Conservation (phyloP, 2,329 filamentous ascomycete genomes). For the Phialophora tarda region DNA sequence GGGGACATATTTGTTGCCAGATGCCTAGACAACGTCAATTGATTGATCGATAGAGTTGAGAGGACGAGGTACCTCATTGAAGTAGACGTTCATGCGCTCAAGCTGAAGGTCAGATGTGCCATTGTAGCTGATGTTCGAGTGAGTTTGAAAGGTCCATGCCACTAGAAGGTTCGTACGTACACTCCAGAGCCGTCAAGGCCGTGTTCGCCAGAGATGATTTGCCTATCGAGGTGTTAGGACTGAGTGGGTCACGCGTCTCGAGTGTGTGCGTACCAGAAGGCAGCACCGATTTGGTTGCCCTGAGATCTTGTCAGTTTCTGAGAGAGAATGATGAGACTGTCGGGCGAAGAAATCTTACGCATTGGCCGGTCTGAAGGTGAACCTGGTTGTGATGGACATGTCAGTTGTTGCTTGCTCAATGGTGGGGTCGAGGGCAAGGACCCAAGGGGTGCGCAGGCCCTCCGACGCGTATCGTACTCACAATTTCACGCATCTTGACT, state of each 20-base stretch:
- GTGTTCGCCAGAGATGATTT: constrained; percentile 87
- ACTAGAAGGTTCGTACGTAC: constrained; percentile 61
- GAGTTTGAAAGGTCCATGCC: constrained; percentile 2
- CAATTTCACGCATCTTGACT: constrained; percentile 74
- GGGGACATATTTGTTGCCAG: constrained; percentile 98
- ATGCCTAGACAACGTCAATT: constrained; percentile 65
- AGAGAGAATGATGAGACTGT: constrained; percentile 45
- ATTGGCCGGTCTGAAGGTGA: constrained; percentile 99
- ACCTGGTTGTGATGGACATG: constrained; percentile 70
- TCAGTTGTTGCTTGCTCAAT: constrained; percentile 57
- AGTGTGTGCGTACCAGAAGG: constrained; percentile 78
- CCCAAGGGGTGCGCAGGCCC: constrained; percentile 43
- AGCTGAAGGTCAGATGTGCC: constrained; percentile 98
- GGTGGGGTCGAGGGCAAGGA: constrained; percentile 40
- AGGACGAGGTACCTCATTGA: constrained; percentile 74
- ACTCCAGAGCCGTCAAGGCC: constrained; percentile 97
- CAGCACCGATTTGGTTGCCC: constrained; percentile 99
- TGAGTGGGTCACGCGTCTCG: constrained; percentile 29
- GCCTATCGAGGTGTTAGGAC: constrained; percentile 61
- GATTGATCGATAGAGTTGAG: constrained; percentile 1
- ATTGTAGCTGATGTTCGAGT: constrained; percentile 72
- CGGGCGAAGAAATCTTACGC: constrained; percentile 67
- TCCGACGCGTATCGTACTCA: constrained; percentile 58
- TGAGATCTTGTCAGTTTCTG: constrained; percentile 51
- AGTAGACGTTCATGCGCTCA: constrained; percentile 99